Evolutionary conservation across 2,329 filamentous ascomycete genomes (phyloP), one percentile per base, ranked within the genome.

Genomic region (Paecilomyces sp.): DNA sequence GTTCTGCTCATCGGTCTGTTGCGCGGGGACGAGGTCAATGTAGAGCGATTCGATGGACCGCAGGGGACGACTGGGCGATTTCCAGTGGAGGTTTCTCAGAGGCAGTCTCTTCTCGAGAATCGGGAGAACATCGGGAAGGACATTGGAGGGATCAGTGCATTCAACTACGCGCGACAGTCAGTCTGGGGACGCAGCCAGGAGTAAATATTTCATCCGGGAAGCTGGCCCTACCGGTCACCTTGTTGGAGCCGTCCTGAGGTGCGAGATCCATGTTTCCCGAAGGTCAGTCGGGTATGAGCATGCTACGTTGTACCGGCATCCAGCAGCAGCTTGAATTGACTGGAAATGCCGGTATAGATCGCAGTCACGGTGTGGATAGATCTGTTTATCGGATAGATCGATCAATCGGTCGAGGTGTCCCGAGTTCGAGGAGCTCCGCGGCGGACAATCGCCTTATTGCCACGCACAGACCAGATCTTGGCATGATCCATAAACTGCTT

Each of bases 31-130:
- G 61, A 97, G 86, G 62, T 96, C 92, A 68, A 97, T 85, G 70
- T 97, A 91, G 50, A 99, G 85, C 12, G 91, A 92, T 70, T 92
- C 89, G 73, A 99, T 99, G 13, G 94, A 97, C 65, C 94, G 89
- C 36, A 97, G 79, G 2, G 94, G 94, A 0, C 94, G 89, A 30
- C 89, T 88, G 62, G 95, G 91, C 13, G 94, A 96, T 74, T 97
- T 95, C 94, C 94, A 99, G 71, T 97, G 91, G 54, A 99, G 85
- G 70, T 97, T 95, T 64, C 88, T 89, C 41, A 99, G 82, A 34
- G 94, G 94, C 0, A 97, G 82, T 58, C 90, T 88, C 51, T 89
- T 82, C 50, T 89, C 81, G 60, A 99, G 81, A 60, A 92, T 87
- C 2, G 90, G 86, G 11, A 89, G 88, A 52, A 97, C 80, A 57